These are phyloP conservation scores for Coniferiporia weirii DNA, from an alignment of 1,284 basidiomycete genomes.

Conservation along the genomic window DNA sequence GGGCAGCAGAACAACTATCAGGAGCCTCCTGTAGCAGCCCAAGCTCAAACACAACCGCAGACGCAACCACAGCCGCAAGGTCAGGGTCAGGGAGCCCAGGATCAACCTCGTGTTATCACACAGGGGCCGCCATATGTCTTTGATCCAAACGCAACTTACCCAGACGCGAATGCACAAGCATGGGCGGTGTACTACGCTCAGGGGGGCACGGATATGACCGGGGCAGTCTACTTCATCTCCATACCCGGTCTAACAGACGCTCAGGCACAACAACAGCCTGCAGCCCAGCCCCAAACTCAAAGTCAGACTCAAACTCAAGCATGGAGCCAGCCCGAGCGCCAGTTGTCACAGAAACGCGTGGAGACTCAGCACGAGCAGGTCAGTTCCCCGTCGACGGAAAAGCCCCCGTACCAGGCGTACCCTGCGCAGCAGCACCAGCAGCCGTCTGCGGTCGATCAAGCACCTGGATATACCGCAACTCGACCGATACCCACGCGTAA, in stretches of 20 bases:
- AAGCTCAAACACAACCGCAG: constrained; percentile 24
- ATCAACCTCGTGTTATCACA: constrained; percentile 21
- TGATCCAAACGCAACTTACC: constrained; percentile 58
- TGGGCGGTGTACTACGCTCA: constrained; percentile 79
- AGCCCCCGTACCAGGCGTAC: constrained; percentile 7
- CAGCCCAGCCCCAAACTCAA: constrained; percentile 5
- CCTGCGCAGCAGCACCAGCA: constrained; percentile 1
- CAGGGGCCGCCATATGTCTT: constrained; percentile 64
- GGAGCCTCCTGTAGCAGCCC: neutral
- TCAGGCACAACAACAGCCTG: constrained; percentile 16
- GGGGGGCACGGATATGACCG: constrained; percentile 63
- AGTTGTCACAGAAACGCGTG: neutral
- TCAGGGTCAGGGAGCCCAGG: constrained; percentile 17
- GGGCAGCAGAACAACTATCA: constrained; percentile 18
- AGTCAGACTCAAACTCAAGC: constrained; percentile 14
- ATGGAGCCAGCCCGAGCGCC: neutral
- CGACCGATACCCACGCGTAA: neutral
- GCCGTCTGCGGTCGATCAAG: neutral
- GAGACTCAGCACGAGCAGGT: neutral
- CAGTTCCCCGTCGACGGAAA: constrained; percentile 3
- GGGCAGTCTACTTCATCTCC: constrained; percentile 68
- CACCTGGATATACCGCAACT: neutral
- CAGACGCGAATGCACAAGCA: constrained; percentile 69
- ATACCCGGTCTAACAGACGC: constrained; percentile 63
- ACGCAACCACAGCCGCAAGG: constrained; percentile 23